A percentile compares a stretch with the other conserved stretches of the same genome.
Evolutionary conservation across 495 filamentous ascomycete genomes (phyloP).

Genomic region (Xylaria acuta): DNA sequence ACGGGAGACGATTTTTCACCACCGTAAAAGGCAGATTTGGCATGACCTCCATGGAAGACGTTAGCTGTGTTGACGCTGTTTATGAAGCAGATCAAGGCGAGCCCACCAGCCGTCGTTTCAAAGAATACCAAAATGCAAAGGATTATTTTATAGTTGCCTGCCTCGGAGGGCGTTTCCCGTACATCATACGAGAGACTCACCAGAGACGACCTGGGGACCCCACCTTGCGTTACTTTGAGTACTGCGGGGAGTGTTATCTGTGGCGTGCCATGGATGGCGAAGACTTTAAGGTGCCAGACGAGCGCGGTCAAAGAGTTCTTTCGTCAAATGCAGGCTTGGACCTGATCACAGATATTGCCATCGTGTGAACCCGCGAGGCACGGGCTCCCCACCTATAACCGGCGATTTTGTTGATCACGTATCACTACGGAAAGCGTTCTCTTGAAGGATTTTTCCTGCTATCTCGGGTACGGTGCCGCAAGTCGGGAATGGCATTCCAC

Average conservation of each 20-base stretch:
- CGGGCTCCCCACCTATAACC: neutral
- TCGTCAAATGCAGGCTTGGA: neutral
- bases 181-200: neutral
- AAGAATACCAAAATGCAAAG: neutral
- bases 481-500: neutral
- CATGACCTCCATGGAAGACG: neutral
- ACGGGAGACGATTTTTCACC: neutral
- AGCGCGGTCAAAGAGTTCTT: neutral
- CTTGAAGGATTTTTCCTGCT: neutral
- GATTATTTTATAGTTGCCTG: neutral
- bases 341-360: neutral
- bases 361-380: neutral
- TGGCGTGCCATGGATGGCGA: conserved; percentile 1
- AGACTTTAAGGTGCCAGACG: neutral
- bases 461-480: neutral
- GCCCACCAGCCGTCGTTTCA: too few species aligned
- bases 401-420: neutral
- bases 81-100: neutral
- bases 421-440: neutral
- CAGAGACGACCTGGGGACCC: too few species aligned
- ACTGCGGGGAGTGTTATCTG: neutral
- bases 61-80: neutral
- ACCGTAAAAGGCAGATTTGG: neutral
- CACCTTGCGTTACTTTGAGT: neutral
- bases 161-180: neutral